A percentile compares a stretch with the other conserved stretches of the same genome.
Evolutionary conservation across 345 rosid species (phyloP).

Genomic region (Populus deltoides): DNA sequence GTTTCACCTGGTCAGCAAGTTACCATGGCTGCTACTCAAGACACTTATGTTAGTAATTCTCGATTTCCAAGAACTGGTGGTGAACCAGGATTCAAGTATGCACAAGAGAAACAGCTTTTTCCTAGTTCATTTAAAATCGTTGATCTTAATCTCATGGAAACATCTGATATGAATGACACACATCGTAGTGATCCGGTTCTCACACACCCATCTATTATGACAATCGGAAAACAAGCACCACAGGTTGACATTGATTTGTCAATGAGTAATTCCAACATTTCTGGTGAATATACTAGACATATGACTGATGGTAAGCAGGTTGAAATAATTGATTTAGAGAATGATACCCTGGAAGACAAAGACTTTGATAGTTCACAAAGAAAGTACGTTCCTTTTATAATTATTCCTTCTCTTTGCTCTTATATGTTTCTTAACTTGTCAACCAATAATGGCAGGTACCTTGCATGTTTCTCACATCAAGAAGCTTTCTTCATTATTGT

Average conservation of each 20-base stretch:
- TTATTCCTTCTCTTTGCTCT: neutral
- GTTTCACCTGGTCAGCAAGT: constrained; percentile 32
- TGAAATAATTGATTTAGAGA: constrained; percentile 89
- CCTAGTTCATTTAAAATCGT: constrained; percentile 84
- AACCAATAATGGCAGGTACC: neutral
- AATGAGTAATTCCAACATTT: constrained; percentile 56
- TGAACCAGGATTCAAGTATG: constrained; percentile 38
- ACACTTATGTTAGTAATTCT: constrained; percentile 29
- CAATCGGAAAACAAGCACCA: constrained; percentile 44
- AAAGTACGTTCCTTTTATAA: constrained; percentile 47
- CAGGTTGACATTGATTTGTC: constrained; percentile 72
- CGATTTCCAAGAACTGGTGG: constrained; percentile 27
- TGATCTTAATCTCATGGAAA: constrained; percentile 85
- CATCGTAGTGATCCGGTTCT: constrained; percentile 41
- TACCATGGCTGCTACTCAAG: constrained; percentile 22
- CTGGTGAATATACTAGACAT: constrained; percentile 46
- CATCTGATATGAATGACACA: constrained; percentile 55
- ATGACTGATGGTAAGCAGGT: constrained; percentile 57
- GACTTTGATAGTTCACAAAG: constrained; percentile 44
- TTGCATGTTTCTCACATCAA: neutral
- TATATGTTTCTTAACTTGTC: neutral
- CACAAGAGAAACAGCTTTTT: constrained; percentile 73
- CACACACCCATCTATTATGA: constrained; percentile 33
- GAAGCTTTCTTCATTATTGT: constrained; percentile 8
- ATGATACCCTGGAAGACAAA: constrained; percentile 59